phyloP scores from a whole-genome alignment of 2,329 filamentous ascomycete species.

The Penicillium sp. region DNA sequence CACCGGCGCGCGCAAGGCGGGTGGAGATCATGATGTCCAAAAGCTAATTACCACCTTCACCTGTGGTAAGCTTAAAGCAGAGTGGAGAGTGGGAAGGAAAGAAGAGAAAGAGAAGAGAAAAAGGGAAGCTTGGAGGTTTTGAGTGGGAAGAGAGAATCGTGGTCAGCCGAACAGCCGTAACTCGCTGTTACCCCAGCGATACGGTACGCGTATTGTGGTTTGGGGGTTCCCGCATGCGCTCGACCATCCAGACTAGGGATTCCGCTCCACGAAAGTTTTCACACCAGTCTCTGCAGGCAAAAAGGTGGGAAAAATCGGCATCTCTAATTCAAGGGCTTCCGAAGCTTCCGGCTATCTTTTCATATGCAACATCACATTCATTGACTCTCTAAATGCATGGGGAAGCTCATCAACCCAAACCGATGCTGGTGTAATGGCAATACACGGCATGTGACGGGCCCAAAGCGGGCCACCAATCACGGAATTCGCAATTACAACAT shows the following conservation, averaged over 20 bases:
- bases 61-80: constrained; percentile 26
- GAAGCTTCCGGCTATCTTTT: background rate
- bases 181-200: constrained; percentile 36
- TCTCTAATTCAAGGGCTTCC: background rate
- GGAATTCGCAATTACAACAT: constrained; percentile 18
- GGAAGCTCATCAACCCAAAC: background rate
- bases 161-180: constrained; percentile 43
- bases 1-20: constrained; percentile 48
- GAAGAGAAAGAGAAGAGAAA: constrained; percentile 38
- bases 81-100: constrained; percentile 39
- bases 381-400: background rate
- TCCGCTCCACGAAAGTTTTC: background rate
- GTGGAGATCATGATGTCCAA: constrained; percentile 50
- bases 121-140: constrained; percentile 43
- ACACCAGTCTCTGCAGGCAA: background rate
- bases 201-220: constrained; percentile 22
- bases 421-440: constrained; percentile 17
- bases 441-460: constrained; percentile 28
- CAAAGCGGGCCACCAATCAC: constrained; percentile 22
- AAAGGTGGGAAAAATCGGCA: background rate
- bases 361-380: background rate
- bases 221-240: constrained; percentile 1
- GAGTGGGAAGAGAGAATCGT: constrained; percentile 34
- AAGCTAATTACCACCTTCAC: constrained; percentile 39
- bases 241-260: background rate